Percentiles rank a stretch among this genome's conserved stretches.
phyloP scores from a whole-genome alignment of 208 protist species.

The Vickermania spadyakhi region DNA sequence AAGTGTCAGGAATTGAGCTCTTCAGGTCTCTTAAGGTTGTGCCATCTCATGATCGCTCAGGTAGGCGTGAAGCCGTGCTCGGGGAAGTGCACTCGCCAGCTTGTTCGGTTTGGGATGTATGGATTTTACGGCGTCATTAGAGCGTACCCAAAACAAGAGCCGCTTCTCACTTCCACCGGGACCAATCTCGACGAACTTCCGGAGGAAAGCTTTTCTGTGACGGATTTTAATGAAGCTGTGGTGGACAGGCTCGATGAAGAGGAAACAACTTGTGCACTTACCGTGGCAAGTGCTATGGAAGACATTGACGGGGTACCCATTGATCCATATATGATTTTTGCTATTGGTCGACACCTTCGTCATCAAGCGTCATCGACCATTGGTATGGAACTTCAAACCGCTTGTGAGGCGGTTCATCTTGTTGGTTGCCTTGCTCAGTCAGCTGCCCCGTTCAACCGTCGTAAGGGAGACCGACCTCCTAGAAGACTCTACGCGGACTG shows the following conservation, averaged over 20 bases:
- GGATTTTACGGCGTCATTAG: conserved; percentile 61
- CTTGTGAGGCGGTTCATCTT: conserved; percentile 50
- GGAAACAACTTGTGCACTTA: conserved; percentile 65
- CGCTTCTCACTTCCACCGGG: conserved; percentile 20
- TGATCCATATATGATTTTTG: conserved; percentile 80
- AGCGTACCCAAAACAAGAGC: conserved; percentile 17
- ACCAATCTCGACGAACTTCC: conserved; percentile 13
- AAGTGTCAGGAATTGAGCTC: conserved; percentile 5
- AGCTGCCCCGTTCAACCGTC: conserved; percentile 42
- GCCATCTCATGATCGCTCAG: conserved; percentile 24
- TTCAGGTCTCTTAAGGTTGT: conserved; percentile 36
- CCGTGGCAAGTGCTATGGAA: conserved; percentile 63
- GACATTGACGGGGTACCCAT: conserved; percentile 71
- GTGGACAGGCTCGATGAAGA: conserved; percentile 40
- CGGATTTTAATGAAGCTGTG: conserved; percentile 31
- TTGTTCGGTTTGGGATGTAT: conserved; percentile 60
- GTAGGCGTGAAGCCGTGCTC: conserved; percentile 33
- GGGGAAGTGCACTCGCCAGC: conserved; percentile 43
- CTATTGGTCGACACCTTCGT: conserved; percentile 46
- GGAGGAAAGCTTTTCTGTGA: conserved; percentile 40
- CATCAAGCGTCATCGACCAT: conserved; percentile 20
- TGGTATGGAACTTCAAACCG: conserved; percentile 56
- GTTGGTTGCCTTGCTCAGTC: conserved; percentile 47
- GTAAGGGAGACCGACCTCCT: conserved; percentile 8
- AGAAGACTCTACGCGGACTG: conserved; percentile 27